Evolutionary conservation across 306 rosid species (phyloP).

Genomic region (Cucumis sativus): Cucumber_9930_V3 NC_026656.2:20163001-20163500

Average conservation of each 20-base stretch:
- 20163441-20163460: neutral
- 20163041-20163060: neutral
- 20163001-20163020: neutral
- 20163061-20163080: neutral
- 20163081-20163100: neutral
- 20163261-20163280: neutral
- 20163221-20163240: neutral
- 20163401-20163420: neutral
- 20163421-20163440: neutral
- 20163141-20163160: slow-evolving; percentile 74
- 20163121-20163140: slow-evolving; percentile 55
- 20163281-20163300: neutral
- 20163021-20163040: neutral
- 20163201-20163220: slow-evolving; percentile 72
- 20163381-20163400: no score
- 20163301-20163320: neutral
- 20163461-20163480: neutral
- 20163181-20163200: slow-evolving; percentile 89
- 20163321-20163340: neutral
- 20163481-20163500: neutral
- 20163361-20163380: neutral
- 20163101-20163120: slow-evolving; percentile 35
- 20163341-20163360: neutral
- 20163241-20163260: neutral
- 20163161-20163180: slow-evolving; percentile 66